phyloP scores from a whole-genome alignment of 2,329 filamentous ascomycete species.

The Penicillium concentricum region DNA sequence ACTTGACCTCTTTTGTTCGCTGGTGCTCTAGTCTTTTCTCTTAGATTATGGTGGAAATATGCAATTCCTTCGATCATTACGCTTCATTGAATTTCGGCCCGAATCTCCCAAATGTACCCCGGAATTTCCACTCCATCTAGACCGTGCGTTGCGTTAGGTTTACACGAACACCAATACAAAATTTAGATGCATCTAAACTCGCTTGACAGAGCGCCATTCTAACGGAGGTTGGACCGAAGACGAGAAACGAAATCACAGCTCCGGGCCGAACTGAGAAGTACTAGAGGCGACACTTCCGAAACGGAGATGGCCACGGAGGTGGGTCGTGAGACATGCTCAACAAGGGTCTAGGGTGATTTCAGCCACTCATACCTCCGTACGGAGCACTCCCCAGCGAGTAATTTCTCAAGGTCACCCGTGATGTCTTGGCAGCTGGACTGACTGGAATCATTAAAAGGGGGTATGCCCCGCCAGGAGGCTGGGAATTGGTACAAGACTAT shows the following conservation, averaged over 20 bases:
- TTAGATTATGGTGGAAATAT: neutral
- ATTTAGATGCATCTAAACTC: neutral
- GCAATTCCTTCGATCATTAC: neutral
- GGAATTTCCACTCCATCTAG: neutral
- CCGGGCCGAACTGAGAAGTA: conserved; percentile 2
- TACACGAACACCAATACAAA: neutral
- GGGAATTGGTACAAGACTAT: neutral
- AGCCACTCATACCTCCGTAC: neutral
- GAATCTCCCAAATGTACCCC: neutral
- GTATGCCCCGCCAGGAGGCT: neutral
- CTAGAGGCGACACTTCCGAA: neutral
- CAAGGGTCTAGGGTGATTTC: neutral
- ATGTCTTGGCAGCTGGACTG: neutral
- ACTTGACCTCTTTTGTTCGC: neutral
- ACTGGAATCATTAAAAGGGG: neutral
- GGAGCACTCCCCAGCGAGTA: neutral
- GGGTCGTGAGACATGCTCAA: neutral
- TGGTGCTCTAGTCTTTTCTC: neutral
- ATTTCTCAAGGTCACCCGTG: neutral
- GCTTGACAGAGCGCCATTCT: neutral
- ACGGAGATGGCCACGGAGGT: neutral
- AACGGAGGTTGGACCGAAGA: neutral
- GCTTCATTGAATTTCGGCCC: neutral
- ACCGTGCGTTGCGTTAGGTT: conserved; percentile 1
- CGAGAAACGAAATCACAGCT: neutral